Evolutionary conservation across 2,329 filamentous ascomycete genomes (phyloP), one percentile per base, ranked within the genome.

Genomic region (Calonectria montana): DNA sequence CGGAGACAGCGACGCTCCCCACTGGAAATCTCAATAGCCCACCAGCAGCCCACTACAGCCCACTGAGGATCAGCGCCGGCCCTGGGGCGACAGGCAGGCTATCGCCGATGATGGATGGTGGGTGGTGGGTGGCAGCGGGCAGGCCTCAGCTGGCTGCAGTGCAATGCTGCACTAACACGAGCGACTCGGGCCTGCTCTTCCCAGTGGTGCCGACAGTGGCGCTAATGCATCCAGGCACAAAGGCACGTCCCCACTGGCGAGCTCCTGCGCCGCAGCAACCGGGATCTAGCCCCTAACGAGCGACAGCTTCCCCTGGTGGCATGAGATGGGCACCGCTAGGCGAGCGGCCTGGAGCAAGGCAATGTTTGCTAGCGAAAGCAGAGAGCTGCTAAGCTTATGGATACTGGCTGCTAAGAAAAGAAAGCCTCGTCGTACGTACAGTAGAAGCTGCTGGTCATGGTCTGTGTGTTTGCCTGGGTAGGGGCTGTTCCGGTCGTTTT

Each of bases 181-280:
- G 73, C 66, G 65, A 77, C 73, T 47, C 55, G 8, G 53, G 23
- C 53, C 70, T 70, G 48, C 70, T 67, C 75, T 72, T 62, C 53
- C 57, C 57, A 50, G 47, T 59, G 72, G 76, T 77, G 72, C 75
- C 75, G 45, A 55, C 55, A 61, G 43, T 39, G 37, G 69, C 76
- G 75, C 76, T 78, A 78, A 78, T 76, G 76, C 76, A 70, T 67
- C 65, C 57, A 25, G 61, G 66, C 70, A 65, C 62, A 70, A 41
- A 63, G 63, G 48, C 63, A 55, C 35, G 63, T 62, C 57, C 16
- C 57, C 57, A 62, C 57, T 16, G 21, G 39, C 37, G 25, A 62
- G 57, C 57, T 43, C 37, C 47, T 48, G 55, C 50, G 55, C n/a
- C 10, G 41, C 41, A 64, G 63, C 31, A 6, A 23, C 63, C 48